Evolutionary conservation across 768 basidiomycete species (phyloP).

Genomic region (Filobasidium wieringae): DNA sequence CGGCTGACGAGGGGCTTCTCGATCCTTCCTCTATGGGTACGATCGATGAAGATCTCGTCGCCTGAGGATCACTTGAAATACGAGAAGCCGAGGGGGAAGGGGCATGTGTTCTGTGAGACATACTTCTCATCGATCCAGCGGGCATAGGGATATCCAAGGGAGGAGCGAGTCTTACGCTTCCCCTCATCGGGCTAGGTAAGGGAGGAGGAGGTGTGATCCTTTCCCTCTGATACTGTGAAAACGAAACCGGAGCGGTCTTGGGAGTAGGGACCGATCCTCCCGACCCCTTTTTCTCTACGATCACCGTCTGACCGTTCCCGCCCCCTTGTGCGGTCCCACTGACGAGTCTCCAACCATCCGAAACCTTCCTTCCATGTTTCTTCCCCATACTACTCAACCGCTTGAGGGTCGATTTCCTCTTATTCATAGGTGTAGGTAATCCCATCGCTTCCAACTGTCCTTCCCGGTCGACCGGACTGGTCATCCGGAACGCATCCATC

Average conservation of each 20-base stretch:
- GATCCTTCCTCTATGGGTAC: not conserved
- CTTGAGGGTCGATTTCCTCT: slow-evolving; percentile 15
- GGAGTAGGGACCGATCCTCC: not conserved
- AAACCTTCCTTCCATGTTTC: slow-evolving; percentile 32
- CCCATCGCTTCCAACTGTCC: not conserved
- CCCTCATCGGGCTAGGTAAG: not conserved
- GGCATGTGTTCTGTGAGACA: not conserved
- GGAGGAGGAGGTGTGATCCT: not conserved
- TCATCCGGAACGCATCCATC: too few relatives aligned
- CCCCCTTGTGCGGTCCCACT: not conserved
- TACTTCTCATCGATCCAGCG: not conserved
- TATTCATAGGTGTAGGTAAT: not conserved
- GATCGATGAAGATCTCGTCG: not conserved
- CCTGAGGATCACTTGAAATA: not conserved
- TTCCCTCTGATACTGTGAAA: slow-evolving; percentile 15
- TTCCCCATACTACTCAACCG: slow-evolving; percentile 26
- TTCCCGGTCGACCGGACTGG: not conserved
- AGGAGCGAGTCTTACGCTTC: not conserved
- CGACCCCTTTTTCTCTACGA: not conserved
- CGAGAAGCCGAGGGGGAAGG: not conserved
- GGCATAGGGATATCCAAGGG: not conserved
- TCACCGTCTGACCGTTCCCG: slow-evolving; percentile 1
- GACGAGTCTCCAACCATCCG: slow-evolving; percentile 33
- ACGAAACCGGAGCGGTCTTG: slow-evolving; percentile 25
- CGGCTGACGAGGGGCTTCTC: not conserved